These are phyloP conservation scores for Candida bentonensis DNA, from an alignment of 805 yeast species.

Conservation along the genomic window DNA sequence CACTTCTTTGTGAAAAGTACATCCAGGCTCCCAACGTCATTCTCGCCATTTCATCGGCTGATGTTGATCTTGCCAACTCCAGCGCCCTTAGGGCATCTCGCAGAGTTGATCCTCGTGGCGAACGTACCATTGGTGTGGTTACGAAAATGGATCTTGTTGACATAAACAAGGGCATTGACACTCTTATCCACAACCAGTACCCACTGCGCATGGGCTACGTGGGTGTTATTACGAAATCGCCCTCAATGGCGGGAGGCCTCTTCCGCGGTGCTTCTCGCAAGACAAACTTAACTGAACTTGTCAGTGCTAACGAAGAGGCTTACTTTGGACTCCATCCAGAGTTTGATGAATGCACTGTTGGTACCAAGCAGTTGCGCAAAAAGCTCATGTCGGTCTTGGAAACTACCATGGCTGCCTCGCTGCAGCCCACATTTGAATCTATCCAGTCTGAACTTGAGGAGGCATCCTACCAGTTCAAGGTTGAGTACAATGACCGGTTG, in stretches of 20 bases:
- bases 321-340: conserved; percentile 54
- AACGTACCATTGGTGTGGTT: conserved; percentile 90
- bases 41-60: conserved; percentile 92
- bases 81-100: conserved; percentile 87
- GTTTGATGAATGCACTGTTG: conserved; percentile 46
- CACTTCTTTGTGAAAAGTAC: conserved; percentile 70
- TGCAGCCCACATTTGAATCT: conserved; percentile 73
- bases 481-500: conserved; percentile 88
- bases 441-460: conserved; percentile 91
- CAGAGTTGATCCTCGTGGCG: conserved; percentile 82
- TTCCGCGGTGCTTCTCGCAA: conserved; percentile 38
- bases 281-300: conserved; percentile 34
- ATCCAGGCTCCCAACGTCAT: conserved; percentile 87
- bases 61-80: conserved; percentile 93
- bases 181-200: conserved; percentile 65
- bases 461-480: conserved; percentile 82
- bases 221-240: conserved; percentile 87
- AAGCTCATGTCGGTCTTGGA: conserved; percentile 81
- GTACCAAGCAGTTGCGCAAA: conserved; percentile 61
- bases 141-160: conserved; percentile 87
- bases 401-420: conserved; percentile 75
- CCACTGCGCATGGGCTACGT: conserved; percentile 95
- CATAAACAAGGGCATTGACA: conserved; percentile 52
- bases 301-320: conserved; percentile 31
- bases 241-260: conserved; percentile 27